Conservation (phyloP, 176 grass and related monocot species). For the Eleusine indica region DNA sequence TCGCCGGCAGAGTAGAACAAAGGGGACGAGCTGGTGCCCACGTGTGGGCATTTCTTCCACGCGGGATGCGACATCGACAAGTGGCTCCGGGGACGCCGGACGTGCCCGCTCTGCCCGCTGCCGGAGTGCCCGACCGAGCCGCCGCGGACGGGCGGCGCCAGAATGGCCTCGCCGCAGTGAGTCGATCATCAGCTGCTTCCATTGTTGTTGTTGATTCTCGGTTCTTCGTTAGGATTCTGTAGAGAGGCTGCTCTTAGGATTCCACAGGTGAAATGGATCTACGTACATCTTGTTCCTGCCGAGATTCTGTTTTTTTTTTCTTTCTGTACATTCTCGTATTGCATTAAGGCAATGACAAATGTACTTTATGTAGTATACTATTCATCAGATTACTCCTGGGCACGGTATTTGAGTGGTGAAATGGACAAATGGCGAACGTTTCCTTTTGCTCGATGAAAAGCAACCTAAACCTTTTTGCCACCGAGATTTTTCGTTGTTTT, state of each 20-base stretch:
- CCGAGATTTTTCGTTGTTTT: no score
- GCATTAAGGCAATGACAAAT: not conserved
- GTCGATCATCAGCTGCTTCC: not conserved
- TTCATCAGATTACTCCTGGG: no score
- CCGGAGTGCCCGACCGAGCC: slow-evolving; percentile 37
- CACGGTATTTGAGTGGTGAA: no score
- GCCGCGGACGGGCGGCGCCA: not conserved
- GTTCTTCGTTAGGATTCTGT: not conserved
- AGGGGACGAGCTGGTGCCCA: slow-evolving; percentile 36
- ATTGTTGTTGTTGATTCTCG: no score
- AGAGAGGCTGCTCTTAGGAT: not conserved
- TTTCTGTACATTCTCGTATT: not conserved
- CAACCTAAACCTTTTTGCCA: no score
- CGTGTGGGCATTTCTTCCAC: slow-evolving; percentile 68
- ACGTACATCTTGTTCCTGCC: not conserved
- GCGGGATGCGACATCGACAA: slow-evolving; percentile 26
- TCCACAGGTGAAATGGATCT: not conserved
- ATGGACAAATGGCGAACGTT: no score
- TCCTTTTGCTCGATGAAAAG: no score
- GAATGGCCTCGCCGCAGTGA: not conserved
- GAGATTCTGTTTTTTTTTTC: not conserved
- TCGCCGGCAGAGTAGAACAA: slow-evolving; percentile 29
- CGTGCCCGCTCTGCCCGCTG: slow-evolving; percentile 28
- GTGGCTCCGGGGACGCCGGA: slow-evolving; percentile 43
- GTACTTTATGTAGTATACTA: no score